Evolutionary conservation across 306 rosid genomes (phyloP), one percentile per base, ranked within the genome.

Genomic region (Notholithocarpus densiflorus): DNA sequence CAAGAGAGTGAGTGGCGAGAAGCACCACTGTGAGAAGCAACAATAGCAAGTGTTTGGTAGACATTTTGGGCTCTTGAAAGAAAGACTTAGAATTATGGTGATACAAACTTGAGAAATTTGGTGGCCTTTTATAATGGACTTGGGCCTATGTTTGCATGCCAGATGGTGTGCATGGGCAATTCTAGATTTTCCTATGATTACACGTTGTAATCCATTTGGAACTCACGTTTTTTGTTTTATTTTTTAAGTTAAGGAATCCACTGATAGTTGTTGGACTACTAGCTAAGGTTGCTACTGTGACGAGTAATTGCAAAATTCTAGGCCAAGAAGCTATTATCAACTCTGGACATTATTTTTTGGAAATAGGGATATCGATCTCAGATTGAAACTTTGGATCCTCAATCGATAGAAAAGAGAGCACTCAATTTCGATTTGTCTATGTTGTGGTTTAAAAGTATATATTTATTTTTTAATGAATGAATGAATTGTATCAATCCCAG

Each of bases 1-100:
- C 86, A 12, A 78, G 64, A 45, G 83, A 61, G 40, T 51, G 32
- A 66, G 84, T 24, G 76, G 82, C 13, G 60, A 80, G 72, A 32
- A 85, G 45, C 80, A 74, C 79, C 79, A 82, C 82, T 75, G 74
- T 84, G 15, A 85, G 55, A 60, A 85, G 20, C 29, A 85, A 56
- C 31, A 64, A 5, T 27, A 82, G 68, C 32, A 78, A 11, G 24
- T 60, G 62, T 3, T 62, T 65, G 56, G 74, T 14, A 62, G 81
- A 69, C 86, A 85, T 80, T 72, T 18, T 34, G 13, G 21, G 71
- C 53, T 60, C 6, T 37, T 1, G 37, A 32, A 32, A 29, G 32
- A 29, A 29, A 32, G 6, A 32, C 37, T 32, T 32, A 5, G 19
- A 10, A 62, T 4, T 43, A 29, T 20, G 69, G 32, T 27, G 8